Conservation (phyloP, 495 filamentous ascomycete genomes). For the Aspergillus sclerotiicarbonarius region DNA sequence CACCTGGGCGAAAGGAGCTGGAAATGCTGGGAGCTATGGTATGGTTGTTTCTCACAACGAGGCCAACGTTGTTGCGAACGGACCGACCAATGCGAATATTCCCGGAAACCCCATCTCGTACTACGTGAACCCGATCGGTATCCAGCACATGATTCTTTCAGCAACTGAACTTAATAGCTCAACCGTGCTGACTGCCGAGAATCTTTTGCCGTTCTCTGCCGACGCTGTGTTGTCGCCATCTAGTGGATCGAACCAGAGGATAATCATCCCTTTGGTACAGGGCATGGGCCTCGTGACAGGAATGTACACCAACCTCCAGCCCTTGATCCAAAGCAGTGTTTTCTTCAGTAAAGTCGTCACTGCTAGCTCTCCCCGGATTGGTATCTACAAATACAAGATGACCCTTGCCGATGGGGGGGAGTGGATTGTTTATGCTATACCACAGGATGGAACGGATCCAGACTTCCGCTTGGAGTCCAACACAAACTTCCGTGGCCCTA, state of each 20-base stretch:
- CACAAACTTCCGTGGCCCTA: constrained; percentile 47
- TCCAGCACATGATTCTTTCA: constrained; percentile 76
- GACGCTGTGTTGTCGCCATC: constrained; percentile 64
- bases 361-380: constrained; percentile 51
- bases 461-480: constrained; percentile 47
- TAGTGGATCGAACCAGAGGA: constrained; percentile 47
- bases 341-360: constrained; percentile 67
- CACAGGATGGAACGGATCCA: constrained; percentile 46
- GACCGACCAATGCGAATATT: constrained; percentile 43
- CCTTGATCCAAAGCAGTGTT: constrained; percentile 69
- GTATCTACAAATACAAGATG: constrained; percentile 76
- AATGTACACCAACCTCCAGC: constrained; percentile 66
- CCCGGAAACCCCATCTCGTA: constrained; percentile 62
- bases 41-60: constrained; percentile 74
- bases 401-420: constrained; percentile 65
- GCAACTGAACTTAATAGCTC: constrained; percentile 65
- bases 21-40: constrained; percentile 68
- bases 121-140: constrained; percentile 78
- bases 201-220: constrained; percentile 66
- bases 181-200: constrained; percentile 62
- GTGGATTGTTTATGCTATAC: constrained; percentile 81
- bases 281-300: constrained; percentile 88
- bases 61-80: constrained; percentile 60
- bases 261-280: constrained; percentile 83
- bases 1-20: constrained; percentile 69